Evolutionary conservation across 257 asterid species (phyloP).

Genomic region (Solanum gracilifrons): DNA sequence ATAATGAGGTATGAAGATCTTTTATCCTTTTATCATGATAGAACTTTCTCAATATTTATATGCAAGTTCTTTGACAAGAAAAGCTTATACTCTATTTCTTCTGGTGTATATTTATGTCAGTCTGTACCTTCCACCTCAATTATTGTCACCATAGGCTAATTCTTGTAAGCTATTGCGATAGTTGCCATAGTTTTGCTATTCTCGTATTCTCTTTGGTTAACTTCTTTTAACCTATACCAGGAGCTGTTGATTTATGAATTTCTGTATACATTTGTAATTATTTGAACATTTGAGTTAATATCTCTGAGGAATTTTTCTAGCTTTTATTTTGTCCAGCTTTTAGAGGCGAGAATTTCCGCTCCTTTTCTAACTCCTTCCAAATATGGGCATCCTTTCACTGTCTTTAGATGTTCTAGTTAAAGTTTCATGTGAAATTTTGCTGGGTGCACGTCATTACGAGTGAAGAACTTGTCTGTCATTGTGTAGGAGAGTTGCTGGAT

Average conservation of each 20-base stretch:
- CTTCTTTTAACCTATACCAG: background rate
- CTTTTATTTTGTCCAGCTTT: background rate
- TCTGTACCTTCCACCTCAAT: background rate
- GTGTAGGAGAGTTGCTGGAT: background rate
- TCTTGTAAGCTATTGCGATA: background rate
- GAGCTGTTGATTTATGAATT: background rate
- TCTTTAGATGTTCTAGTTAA: background rate
- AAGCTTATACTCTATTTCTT: background rate
- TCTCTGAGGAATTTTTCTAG: background rate
- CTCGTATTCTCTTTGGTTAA: background rate
- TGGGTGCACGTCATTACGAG: background rate
- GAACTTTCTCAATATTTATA: background rate
- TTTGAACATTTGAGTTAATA: background rate
- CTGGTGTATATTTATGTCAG: background rate
- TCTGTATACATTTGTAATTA: background rate
- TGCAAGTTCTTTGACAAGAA: background rate
- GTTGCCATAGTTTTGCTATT: background rate
- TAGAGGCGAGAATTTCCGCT: background rate
- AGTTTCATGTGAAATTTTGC: background rate
- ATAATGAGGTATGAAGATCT: conserved; percentile 70
- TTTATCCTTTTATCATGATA: conserved; percentile 17
- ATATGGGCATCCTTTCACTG: background rate
- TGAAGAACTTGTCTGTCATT: background rate
- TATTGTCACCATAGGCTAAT: background rate
- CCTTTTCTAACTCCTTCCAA: background rate